Conservation (phyloP, 2,329 filamentous ascomycete species). For the Paracoccidioides brasiliensis region DNA sequence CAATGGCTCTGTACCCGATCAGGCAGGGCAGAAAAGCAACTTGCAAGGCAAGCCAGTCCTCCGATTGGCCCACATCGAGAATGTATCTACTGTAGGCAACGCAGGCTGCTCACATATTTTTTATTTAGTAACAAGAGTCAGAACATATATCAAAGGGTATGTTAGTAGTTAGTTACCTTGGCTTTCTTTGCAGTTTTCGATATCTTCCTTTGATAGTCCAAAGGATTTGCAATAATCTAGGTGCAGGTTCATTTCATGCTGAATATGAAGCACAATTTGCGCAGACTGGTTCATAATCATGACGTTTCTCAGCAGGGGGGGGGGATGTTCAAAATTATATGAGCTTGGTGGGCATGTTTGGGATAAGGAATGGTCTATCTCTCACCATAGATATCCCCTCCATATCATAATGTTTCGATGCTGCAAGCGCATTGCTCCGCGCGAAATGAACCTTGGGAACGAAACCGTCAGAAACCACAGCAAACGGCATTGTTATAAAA, state of each 20-base stretch:
- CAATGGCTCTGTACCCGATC: constrained; percentile 76
- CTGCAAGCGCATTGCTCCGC: constrained; percentile 68
- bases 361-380: neutral
- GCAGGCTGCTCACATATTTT: constrained; percentile 40
- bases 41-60: constrained; percentile 80
- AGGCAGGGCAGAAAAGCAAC: constrained; percentile 75
- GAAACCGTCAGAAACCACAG: constrained; percentile 3
- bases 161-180: constrained; percentile 40
- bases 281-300: constrained; percentile 39
- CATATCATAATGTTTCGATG: constrained; percentile 69
- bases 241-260: constrained; percentile 69
- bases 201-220: constrained; percentile 59
- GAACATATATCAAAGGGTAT: neutral
- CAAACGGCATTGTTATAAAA: neutral
- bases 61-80: constrained; percentile 72
- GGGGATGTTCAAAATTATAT: neutral
- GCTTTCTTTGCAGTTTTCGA: constrained; percentile 60
- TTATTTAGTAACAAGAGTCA: neutral
- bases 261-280: constrained; percentile 61
- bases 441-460: constrained; percentile 62
- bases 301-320: neutral
- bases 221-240: constrained; percentile 71
- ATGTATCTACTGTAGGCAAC: constrained; percentile 77
- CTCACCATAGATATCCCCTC: constrained; percentile 57
- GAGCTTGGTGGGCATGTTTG: neutral